These are phyloP conservation scores for Turritis glabra DNA, from an alignment of 345 rosid species.

Conservation along the genomic window DNA sequence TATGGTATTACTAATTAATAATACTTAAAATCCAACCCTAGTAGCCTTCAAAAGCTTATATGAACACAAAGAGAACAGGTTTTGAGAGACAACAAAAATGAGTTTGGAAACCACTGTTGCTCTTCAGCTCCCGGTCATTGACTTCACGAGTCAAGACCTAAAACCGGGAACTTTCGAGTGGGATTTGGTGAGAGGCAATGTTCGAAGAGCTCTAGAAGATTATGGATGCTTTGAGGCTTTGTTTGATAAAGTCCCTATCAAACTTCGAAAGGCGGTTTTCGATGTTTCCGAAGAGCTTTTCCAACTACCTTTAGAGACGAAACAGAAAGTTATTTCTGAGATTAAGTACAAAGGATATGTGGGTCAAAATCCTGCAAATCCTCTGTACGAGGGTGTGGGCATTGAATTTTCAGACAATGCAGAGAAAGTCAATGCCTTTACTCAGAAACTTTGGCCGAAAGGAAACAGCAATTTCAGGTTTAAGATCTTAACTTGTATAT, in stretches of 20 bases:
- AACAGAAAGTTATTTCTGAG: neutral
- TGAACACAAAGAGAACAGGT: neutral
- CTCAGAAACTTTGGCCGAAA: conserved; percentile 13
- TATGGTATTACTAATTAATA: no score
- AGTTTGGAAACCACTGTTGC: neutral
- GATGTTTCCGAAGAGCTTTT: neutral
- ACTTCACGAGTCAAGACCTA: neutral
- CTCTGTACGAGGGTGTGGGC: neutral
- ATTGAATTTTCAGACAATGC: neutral
- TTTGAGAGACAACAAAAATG: neutral
- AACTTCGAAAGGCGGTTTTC: neutral
- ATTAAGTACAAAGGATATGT: neutral
- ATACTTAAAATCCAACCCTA: no score
- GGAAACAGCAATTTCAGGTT: conserved; percentile 13
- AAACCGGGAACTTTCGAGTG: neutral
- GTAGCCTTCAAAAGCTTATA: neutral
- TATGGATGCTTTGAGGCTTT: conserved; percentile 17
- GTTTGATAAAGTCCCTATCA: neutral
- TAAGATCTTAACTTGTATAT: neutral
- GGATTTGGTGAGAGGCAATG: neutral
- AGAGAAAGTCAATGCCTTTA: neutral
- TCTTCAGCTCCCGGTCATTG: conserved; percentile 9
- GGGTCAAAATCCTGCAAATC: neutral
- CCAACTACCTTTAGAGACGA: neutral
- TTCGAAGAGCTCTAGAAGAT: neutral